phyloP scores from a whole-genome alignment of 192 early-diverging fungal genomes.

The Entomortierella chlamydospora region DNA sequence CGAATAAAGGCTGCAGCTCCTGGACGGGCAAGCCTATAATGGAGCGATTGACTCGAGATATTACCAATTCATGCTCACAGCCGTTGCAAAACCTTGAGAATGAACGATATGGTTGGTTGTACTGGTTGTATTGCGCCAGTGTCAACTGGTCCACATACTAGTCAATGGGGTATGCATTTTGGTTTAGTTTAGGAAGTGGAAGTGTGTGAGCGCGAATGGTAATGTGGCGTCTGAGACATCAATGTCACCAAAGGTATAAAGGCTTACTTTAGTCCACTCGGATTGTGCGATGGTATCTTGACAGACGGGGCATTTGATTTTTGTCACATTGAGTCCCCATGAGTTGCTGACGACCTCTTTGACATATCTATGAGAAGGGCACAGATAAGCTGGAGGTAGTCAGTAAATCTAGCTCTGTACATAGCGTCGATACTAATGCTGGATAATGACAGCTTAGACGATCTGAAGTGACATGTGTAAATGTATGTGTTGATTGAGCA shows the following conservation, averaged over 20 bases:
- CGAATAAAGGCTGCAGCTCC: constrained; percentile 23
- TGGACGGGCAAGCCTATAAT: constrained; percentile 8
- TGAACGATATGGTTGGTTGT: constrained; percentile 65
- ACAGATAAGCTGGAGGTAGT: too few species aligned
- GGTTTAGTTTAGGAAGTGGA: not conserved
- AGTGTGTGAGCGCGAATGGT: not conserved
- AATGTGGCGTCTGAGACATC: not conserved
- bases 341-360: constrained; percentile 67
- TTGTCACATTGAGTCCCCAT: constrained; percentile 68
- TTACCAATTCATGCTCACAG: constrained; percentile 61
- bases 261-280: constrained; percentile 63
- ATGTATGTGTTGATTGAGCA: too few species aligned
- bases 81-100: constrained; percentile 62
- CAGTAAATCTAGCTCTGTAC: too few species aligned
- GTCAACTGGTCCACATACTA: constrained; percentile 62
- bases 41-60: constrained; percentile 36
- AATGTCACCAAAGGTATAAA: not conserved
- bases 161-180: not conserved
- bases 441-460: too few species aligned
- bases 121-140: constrained; percentile 60
- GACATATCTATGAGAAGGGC: constrained; percentile 53
- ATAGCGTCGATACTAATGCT: too few species aligned
- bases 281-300: constrained; percentile 58
- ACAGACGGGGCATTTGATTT: constrained; percentile 70
- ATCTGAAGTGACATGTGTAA: too few species aligned